Base-by-base conservation (phyloP, 495 filamentous ascomycete genomes). In the Sporormia fimetaria region DNA sequence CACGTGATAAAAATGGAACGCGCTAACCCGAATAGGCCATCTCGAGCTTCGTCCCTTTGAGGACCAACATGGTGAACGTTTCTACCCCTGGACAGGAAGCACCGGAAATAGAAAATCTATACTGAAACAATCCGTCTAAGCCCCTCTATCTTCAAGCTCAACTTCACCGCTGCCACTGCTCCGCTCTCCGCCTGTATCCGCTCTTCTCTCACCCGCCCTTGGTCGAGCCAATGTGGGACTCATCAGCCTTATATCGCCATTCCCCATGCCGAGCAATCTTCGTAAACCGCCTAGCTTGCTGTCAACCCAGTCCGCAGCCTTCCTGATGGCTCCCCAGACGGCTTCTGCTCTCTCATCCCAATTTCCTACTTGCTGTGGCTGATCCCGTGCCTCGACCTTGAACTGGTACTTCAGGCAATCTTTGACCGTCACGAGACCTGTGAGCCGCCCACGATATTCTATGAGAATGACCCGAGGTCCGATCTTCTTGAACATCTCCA, bases 401-500 rank as follows among this genome's bases (percentile, higher is more conserved):
- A 95, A 92, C 62, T 96, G 92, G 55, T 92, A 96, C 60, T 92
- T 94, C 40, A 98, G 63, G 46, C 92, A 95, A 61, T 98, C 90
- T 62, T 98, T 98, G 44, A 95, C 83, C 0, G 90, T 98, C 8
- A 98, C 85, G 4, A 96, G 68, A 2, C 90, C 90, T 0, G 69
- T 70, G 2, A 98, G 69, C 23, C 74, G 71, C 16, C 90, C 90
- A 32, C 80, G 78, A 55, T 94, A 80, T 58, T 98, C 92, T 29
- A 96, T 83, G 11, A 96, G 69, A 37, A 98, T 85, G 9, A 94
- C 86, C 1, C 92, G 76, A 2, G 90, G 90, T 0, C 92, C 90
- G 62, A 98, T 87, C 67, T 98, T 98, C 57, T 90, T 88, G 69
- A 98, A 98, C 30, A 96, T 75, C 58, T 98, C 90, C 86, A 96